Percentiles rank a stretch among this genome's conserved stretches.
These are phyloP conservation scores for Kodamaea hsintzibuensis DNA, from an alignment of 805 yeast genomes.

Conservation along the genomic window DNA sequence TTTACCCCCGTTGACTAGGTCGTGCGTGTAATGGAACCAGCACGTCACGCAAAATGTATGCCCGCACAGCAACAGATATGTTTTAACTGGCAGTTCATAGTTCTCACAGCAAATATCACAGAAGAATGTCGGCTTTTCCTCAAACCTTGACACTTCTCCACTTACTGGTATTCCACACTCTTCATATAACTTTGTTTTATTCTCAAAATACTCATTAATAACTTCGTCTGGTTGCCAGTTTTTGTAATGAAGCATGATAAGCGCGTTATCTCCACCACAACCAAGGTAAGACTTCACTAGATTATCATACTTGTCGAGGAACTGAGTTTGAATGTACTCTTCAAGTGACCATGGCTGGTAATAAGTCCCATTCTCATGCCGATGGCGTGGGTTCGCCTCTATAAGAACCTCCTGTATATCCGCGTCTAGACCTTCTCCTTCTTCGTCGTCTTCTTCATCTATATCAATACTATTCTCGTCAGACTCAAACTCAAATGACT, in stretches of 20 bases:
- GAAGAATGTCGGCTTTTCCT: conserved; percentile 24
- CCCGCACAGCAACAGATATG: conserved; percentile 61
- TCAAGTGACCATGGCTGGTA: conserved; percentile 31
- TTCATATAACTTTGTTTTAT: conserved; percentile 24
- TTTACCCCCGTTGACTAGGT: conserved; percentile 41
- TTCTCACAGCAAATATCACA: conserved; percentile 80
- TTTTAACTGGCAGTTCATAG: conserved; percentile 22
- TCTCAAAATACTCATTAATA: conserved; percentile 36
- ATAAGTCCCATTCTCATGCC: conserved; percentile 10
- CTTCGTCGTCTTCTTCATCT: conserved; percentile 5
- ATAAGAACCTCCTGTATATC: conserved; percentile 12
- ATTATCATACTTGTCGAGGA: conserved; percentile 22
- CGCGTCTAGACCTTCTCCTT: conserved; percentile 5
- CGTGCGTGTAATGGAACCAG: conserved; percentile 58
- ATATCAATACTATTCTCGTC: neutral
- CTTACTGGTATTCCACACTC: conserved; percentile 28
- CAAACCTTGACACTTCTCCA: conserved; percentile 9
- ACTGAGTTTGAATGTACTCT: conserved; percentile 25
- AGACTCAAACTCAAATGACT: neutral
- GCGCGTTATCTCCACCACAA: conserved; percentile 30
- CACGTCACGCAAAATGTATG: conserved; percentile 75
- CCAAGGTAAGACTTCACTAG: conserved; percentile 25
- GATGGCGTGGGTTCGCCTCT: conserved; percentile 9
- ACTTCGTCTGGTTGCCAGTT: conserved; percentile 44
- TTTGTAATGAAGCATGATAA: conserved; percentile 36